phyloP scores from a whole-genome alignment of 2,329 filamentous ascomycete species.

The Penicillium sp. region DNA sequence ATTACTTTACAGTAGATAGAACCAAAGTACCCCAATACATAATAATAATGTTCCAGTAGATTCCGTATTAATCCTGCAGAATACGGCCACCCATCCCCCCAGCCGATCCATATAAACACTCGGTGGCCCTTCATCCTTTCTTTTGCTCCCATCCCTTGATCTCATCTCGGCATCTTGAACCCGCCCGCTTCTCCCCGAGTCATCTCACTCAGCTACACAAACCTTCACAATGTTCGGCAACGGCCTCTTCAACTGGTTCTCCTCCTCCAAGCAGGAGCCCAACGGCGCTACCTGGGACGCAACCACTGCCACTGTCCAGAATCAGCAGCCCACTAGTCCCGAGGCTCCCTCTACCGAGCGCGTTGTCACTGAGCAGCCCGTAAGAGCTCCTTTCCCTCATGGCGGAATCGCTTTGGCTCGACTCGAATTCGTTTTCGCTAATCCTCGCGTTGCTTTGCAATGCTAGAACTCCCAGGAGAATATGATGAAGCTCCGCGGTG shows the following conservation, averaged over 20 bases:
- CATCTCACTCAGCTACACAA: neutral
- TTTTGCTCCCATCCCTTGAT: neutral
- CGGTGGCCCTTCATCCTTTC: neutral
- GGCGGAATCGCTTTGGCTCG: neutral
- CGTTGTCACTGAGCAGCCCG: slow-evolving; percentile 27
- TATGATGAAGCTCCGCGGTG: slow-evolving; percentile 34
- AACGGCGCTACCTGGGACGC: slow-evolving; percentile 23
- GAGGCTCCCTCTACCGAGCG: slow-evolving; percentile 25
- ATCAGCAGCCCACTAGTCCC: slow-evolving; percentile 30
- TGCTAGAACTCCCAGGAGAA: slow-evolving; percentile 23
- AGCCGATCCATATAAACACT: slow-evolving; percentile 5
- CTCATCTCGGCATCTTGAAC: too few species aligned
- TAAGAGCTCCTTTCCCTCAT: slow-evolving; percentile 12
- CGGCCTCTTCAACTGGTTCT: slow-evolving; percentile 30
- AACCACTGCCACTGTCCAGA: slow-evolving; percentile 26
- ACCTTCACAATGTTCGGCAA: slow-evolving; percentile 22
- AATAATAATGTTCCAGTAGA: neutral
- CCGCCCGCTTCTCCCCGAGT: neutral
- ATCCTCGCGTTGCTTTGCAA: neutral
- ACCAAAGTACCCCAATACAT: neutral
- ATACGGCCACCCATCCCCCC: neutral
- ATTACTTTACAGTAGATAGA: neutral
- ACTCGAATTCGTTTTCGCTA: neutral
- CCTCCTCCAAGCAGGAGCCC: slow-evolving; percentile 25
- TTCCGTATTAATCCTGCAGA: neutral